A percentile compares a stretch with the other conserved stretches of the same genome.
Conservation (phyloP, 768 basidiomycete genomes). For the Phylloporus arenicola region DNA sequence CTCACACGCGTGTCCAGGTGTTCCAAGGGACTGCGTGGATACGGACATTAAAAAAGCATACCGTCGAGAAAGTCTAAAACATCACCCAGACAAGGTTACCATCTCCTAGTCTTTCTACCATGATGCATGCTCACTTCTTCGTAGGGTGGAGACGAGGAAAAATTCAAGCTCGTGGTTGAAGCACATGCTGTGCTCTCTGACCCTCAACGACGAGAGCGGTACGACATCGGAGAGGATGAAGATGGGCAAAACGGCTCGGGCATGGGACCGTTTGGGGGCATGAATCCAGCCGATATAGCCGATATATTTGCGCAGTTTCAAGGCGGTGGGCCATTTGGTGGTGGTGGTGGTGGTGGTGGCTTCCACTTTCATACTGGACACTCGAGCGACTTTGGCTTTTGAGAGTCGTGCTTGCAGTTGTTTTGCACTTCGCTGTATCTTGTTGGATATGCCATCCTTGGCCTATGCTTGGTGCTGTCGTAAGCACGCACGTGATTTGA, state of each 20-base stretch:
- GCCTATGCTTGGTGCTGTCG: background rate
- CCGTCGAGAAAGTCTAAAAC: slow-evolving; percentile 76
- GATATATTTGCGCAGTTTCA: slow-evolving; percentile 64
- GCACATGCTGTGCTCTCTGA: slow-evolving; percentile 81
- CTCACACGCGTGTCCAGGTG: slow-evolving; percentile 23
- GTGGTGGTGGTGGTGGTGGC: slow-evolving; percentile 29
- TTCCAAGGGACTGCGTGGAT: slow-evolving; percentile 53
- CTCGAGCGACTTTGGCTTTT: slow-evolving; percentile 16
- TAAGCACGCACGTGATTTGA: slow-evolving; percentile 8
- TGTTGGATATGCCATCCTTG: slow-evolving; percentile 6
- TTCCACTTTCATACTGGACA: slow-evolving; percentile 25
- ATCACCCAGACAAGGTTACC: slow-evolving; percentile 77
- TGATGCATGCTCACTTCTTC: slow-evolving; percentile 3
- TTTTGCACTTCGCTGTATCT: background rate
- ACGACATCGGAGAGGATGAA: slow-evolving; percentile 80
- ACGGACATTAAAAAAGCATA: slow-evolving; percentile 88
- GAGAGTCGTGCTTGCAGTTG: slow-evolving; percentile 1
- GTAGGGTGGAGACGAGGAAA: slow-evolving; percentile 91
- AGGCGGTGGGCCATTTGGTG: slow-evolving; percentile 34
- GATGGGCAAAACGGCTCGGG: slow-evolving; percentile 52
- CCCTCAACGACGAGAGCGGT: slow-evolving; percentile 62
- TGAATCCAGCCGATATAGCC: slow-evolving; percentile 48
- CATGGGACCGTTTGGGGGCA: slow-evolving; percentile 37
- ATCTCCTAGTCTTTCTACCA: background rate
- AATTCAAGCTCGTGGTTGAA: slow-evolving; percentile 87